A percentile compares a stretch with the other conserved stretches of the same genome.
phyloP scores from a whole-genome alignment of 1,139 yeast species.

The Candida neerlandica region DNA sequence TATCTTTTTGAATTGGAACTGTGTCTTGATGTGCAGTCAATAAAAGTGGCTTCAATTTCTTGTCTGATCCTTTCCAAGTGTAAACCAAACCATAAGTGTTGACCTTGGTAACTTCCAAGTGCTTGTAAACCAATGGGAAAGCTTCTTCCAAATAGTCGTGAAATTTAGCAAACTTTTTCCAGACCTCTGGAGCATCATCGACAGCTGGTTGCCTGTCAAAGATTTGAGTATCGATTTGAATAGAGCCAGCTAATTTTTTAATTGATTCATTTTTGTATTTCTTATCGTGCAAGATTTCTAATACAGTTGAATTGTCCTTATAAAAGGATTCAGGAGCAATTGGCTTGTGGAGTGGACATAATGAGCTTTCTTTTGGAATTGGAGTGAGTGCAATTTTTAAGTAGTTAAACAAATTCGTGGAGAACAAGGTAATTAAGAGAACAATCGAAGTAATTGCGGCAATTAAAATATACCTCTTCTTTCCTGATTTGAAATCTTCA shows the following conservation, averaged over 20 bases:
- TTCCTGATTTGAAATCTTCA: slow-evolving; percentile 9
- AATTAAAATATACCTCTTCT: slow-evolving; percentile 7
- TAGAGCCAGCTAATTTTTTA: slow-evolving; percentile 41
- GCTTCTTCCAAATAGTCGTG: slow-evolving; percentile 56
- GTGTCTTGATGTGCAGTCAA: slow-evolving; percentile 58
- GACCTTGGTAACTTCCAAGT: slow-evolving; percentile 54
- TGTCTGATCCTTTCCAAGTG: slow-evolving; percentile 48
- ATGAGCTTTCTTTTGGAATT: slow-evolving; percentile 18
- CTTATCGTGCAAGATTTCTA: slow-evolving; percentile 33
- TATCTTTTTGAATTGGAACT: slow-evolving; percentile 72
- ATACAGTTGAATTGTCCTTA: slow-evolving; percentile 39
- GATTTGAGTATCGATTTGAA: slow-evolving; percentile 48
- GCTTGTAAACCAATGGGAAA: slow-evolving; percentile 59
- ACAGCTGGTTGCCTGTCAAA: slow-evolving; percentile 48
- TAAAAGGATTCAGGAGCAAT: slow-evolving; percentile 34
- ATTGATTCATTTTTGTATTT: slow-evolving; percentile 38
- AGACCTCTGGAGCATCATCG: slow-evolving; percentile 36
- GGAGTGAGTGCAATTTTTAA: slow-evolving; percentile 26
- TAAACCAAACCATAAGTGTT: slow-evolving; percentile 69
- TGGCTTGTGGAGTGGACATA: slow-evolving; percentile 35
- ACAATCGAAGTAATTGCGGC: slow-evolving; percentile 17
- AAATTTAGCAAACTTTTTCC: slow-evolving; percentile 52
- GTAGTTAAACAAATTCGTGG: slow-evolving; percentile 26
- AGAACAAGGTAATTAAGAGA: slow-evolving; percentile 22
- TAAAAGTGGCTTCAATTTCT: slow-evolving; percentile 38